Evolutionary conservation across 2,329 filamentous ascomycete genomes (phyloP), one percentile per base, ranked within the genome.

Genomic region (Colletotrichum sp.): DNA sequence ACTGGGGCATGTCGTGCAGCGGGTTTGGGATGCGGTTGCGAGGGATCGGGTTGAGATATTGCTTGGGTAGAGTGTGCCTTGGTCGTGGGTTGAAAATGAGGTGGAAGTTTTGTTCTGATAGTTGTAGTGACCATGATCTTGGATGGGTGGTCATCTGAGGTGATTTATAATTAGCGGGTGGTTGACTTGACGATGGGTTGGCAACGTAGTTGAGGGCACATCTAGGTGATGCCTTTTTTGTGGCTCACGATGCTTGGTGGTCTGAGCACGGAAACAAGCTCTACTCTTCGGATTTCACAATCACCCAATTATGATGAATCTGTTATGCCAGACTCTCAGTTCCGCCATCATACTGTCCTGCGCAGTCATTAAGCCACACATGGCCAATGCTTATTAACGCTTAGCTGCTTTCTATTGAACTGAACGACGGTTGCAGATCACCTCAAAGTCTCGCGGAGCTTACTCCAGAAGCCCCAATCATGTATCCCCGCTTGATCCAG

Each of bases 1-100:
- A 5, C 80, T 88, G 32, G 86, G 86, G 1, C 86, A 88, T 77
- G 82, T 88, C 7, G 68, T 88, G 63, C 81, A 83, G 72, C 83
- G 82, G 76, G 84, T 82, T 1, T 88, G 86, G 86, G 84, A 86
- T 34, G 81, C 81, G 6, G 83, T 86, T 57, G 83, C 83, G 8
- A 82, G 81, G 75, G 84, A 87, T 22, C 84, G 87, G 73, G 82
- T 86, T 57, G 84, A 84, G 57, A 80, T 88, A 77, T 78, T 88
- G 39, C 83, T 88, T 72, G 86, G 86, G 24, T 88, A 73, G 57
- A 9, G 48, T 5, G 34, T n/a, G 59, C 59, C 26, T n/a, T 13
- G 28, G 30, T 12, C 18, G n/a, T 32, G 26, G 9, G 5, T n/a
- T 48, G 39, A 48, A 22, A 52, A 52, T 22, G 44, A 52, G 44